Evolutionary conservation across 257 asterid species (phyloP).

Genomic region (Petrea volubilis): DNA sequence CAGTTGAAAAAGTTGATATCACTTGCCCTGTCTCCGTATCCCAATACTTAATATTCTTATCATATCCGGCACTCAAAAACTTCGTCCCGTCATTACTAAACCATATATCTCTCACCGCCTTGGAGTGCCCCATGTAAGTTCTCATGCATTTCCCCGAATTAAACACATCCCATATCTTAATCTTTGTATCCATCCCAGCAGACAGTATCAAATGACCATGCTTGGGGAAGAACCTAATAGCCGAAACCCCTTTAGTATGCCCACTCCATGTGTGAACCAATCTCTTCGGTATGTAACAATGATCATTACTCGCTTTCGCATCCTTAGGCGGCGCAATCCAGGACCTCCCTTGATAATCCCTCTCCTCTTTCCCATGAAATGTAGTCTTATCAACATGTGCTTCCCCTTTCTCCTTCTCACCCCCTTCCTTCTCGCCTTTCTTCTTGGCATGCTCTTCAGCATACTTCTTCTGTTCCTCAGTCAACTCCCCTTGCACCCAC

Average conservation of each 20-base stretch:
- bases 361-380: slow-evolving; percentile 94
- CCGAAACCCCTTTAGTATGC: slow-evolving; percentile 95
- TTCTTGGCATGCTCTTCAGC: slow-evolving; percentile 97
- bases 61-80: slow-evolving; percentile 93
- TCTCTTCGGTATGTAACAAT: slow-evolving; percentile 94
- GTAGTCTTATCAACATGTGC: slow-evolving; percentile 68
- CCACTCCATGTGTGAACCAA: slow-evolving; percentile 98
- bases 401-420: slow-evolving; percentile 66
- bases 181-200: slow-evolving; percentile 96
- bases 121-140: slow-evolving; percentile 94
- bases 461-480: slow-evolving; percentile 97
- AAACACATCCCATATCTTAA: slow-evolving; percentile 95
- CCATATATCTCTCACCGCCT: slow-evolving; percentile 94
- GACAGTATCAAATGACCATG: slow-evolving; percentile 92
- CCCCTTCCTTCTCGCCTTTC: slow-evolving; percentile 83
- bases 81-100: slow-evolving; percentile 87
- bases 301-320: slow-evolving; percentile 90
- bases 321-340: slow-evolving; percentile 98
- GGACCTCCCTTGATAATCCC: slow-evolving; percentile 96
- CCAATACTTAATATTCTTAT: slow-evolving; percentile 97
- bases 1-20: slow-evolving; percentile 87
- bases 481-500: slow-evolving; percentile 68
- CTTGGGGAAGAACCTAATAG: slow-evolving; percentile 92
- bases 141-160: slow-evolving; percentile 94
- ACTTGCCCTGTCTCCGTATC: slow-evolving; percentile 99